Percentiles rank a stretch among this genome's conserved stretches.
phyloP scores from a whole-genome alignment of 2,329 filamentous ascomycete genomes.

The Penicillium janthinellum region DNA sequence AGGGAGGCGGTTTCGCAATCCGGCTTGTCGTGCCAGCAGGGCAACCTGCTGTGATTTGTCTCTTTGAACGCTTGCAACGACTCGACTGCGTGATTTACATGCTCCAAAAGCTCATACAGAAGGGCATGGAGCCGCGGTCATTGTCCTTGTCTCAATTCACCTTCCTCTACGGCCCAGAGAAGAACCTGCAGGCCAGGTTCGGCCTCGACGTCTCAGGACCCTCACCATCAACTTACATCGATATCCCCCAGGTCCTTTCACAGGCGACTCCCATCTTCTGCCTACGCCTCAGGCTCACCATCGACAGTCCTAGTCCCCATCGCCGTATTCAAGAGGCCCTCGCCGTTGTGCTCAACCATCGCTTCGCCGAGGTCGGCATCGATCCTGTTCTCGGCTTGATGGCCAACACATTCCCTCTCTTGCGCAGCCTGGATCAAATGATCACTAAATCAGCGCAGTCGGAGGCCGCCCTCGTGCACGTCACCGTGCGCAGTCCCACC shows the following conservation, averaged over 20 bases:
- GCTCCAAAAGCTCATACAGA: constrained; percentile 37
- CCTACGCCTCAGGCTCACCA: constrained; percentile 35
- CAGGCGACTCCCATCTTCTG: constrained; percentile 30
- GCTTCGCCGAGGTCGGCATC: constrained; percentile 32
- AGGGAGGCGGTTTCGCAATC: constrained; percentile 40
- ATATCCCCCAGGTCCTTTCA: constrained; percentile 26
- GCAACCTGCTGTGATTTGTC: constrained; percentile 35
- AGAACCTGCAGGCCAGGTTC: constrained; percentile 34
- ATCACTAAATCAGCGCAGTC: constrained; percentile 28
- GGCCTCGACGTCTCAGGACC: constrained; percentile 32
- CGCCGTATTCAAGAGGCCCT: constrained; percentile 45
- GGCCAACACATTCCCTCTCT: constrained; percentile 40
- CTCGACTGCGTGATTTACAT: constrained; percentile 42
- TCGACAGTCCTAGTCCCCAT: constrained; percentile 42
- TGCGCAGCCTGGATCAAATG: constrained; percentile 40
- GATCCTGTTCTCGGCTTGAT: constrained; percentile 36
- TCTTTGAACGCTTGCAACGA: constrained; percentile 42
- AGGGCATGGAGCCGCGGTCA: constrained; percentile 34
- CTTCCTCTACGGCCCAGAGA: constrained; percentile 38
- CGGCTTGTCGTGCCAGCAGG: constrained; percentile 41
- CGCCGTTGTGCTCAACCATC: constrained; percentile 38
- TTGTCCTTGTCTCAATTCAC: constrained; percentile 39
- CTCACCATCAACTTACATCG: constrained; percentile 19
- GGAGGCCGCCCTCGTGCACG: constrained; percentile 31
- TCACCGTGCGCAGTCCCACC: constrained; percentile 40